phyloP scores from a whole-genome alignment of 1,139 yeast species.

The Saccharomyces uvarum region DNA sequence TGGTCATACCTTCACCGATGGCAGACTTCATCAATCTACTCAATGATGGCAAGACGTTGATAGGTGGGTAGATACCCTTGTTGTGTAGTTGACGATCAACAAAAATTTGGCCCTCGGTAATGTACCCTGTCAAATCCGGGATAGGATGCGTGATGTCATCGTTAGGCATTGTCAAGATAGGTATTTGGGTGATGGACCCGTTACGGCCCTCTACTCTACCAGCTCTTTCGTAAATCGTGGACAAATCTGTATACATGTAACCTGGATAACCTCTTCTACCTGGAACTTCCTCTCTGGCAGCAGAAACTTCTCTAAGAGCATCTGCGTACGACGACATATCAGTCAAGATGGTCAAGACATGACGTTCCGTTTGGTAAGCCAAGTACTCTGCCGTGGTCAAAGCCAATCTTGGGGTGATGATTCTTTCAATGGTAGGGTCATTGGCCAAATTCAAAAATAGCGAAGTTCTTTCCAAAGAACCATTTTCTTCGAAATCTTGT shows the following conservation, averaged over 20 bases:
- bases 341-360: constrained; percentile 92
- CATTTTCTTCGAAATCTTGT: constrained; percentile 98
- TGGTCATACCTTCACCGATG: constrained; percentile 99
- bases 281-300: constrained; percentile 99
- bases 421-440: constrained; percentile 99
- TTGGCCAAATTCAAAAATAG: constrained; percentile 94
- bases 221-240: constrained; percentile 97
- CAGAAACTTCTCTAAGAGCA: constrained; percentile 98
- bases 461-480: constrained; percentile 94
- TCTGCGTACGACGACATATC: constrained; percentile 99
- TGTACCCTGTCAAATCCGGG: constrained; percentile 99
- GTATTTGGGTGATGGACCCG: constrained; percentile 98
- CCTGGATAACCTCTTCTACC: constrained; percentile 99
- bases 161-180: constrained; percentile 98
- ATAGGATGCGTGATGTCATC: constrained; percentile 99
- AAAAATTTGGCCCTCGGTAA: constrained; percentile 97
- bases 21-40: constrained; percentile 99
- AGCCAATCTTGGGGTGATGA: constrained; percentile 98
- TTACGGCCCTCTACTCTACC: constrained; percentile 99
- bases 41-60: constrained; percentile 92
- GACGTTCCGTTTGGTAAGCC: constrained; percentile 98
- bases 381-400: constrained; percentile 96
- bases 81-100: constrained; percentile 93
- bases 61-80: constrained; percentile 97
- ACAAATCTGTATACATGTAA: constrained; percentile 99